Evolutionary conservation across 139 green algal genomes (phyloP).

Genomic region (Micractinium sp.): DNA sequence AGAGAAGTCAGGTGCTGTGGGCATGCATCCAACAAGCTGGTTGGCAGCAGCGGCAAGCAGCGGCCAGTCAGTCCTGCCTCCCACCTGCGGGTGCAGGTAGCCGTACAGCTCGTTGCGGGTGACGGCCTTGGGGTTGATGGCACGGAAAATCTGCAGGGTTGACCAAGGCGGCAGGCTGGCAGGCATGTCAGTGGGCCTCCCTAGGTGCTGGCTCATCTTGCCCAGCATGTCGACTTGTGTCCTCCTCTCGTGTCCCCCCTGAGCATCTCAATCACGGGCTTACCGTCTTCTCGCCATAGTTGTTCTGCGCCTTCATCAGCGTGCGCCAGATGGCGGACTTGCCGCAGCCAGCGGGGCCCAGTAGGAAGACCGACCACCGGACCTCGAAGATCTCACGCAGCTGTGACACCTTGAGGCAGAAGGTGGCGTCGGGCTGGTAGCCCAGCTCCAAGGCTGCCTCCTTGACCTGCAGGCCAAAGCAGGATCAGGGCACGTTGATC

Average conservation of each 20-base stretch:
- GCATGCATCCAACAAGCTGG: neutral
- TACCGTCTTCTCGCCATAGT: constrained; percentile 76
- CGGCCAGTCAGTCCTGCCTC: neutral
- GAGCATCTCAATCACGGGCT: neutral
- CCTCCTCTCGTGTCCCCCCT: too few relatives aligned
- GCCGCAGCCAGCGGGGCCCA: constrained; percentile 89
- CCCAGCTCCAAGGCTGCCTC: constrained; percentile 81
- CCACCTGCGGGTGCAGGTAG: constrained; percentile 73
- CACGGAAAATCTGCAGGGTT: constrained; percentile 3
- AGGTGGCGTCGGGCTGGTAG: constrained; percentile 88
- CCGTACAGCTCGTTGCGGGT: constrained; percentile 96
- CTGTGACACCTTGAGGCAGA: constrained; percentile 93
- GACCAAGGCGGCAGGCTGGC: neutral
- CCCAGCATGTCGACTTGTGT: neutral
- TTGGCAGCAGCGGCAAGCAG: neutral
- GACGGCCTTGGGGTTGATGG: constrained; percentile 77
- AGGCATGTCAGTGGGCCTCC: too few relatives aligned
- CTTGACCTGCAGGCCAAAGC: constrained; percentile 48
- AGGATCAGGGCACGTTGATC: too few relatives aligned
- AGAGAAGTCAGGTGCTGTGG: neutral
- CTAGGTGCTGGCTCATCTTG: neutral
- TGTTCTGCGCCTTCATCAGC: constrained; percentile 84
- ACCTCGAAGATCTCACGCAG: constrained; percentile 81
- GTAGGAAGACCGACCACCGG: constrained; percentile 94
- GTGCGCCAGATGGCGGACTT: constrained; percentile 94